These are phyloP conservation scores for Arthrobotrys sphaeroides DNA, from an alignment of 2,329 filamentous ascomycete species.

Conservation along the genomic window DNA sequence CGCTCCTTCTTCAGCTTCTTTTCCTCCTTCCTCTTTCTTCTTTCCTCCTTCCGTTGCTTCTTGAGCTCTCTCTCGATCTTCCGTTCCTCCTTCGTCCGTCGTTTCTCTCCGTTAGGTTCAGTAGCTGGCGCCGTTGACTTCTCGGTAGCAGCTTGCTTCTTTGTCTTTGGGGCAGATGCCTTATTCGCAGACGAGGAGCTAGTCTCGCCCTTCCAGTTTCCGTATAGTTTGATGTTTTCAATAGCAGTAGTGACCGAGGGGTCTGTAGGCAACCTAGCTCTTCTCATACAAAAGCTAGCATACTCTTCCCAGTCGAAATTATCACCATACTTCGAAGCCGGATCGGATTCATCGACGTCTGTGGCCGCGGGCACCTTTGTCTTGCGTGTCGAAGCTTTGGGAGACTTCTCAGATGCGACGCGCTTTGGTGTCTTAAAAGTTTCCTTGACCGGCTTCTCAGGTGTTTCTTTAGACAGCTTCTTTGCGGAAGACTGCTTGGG, in stretches of 20 bases:
- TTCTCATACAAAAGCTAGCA: slow-evolving; percentile 5
- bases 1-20: slow-evolving; percentile 19
- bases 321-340: slow-evolving; percentile 11
- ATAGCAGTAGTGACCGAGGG: slow-evolving; percentile 6
- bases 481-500: background rate
- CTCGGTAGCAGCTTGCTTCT: background rate
- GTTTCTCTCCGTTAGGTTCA: slow-evolving; percentile 6
- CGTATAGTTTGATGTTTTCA: slow-evolving; percentile 17
- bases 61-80: background rate
- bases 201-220: slow-evolving; percentile 20
- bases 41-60: slow-evolving; percentile 12
- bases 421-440: background rate
- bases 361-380: background rate
- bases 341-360: background rate
- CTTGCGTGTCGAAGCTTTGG: background rate
- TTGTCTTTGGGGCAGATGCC: background rate
- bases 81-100: background rate
- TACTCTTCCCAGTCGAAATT: slow-evolving; percentile 19
- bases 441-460: background rate
- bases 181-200: background rate
- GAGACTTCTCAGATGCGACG: background rate
- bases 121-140: background rate
- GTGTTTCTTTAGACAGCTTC: background rate
- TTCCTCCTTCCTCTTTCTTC: slow-evolving; percentile 1
- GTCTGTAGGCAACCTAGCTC: background rate